phyloP scores from a whole-genome alignment of 2,329 filamentous ascomycete genomes.

The Nothophoma quercina region DNA sequence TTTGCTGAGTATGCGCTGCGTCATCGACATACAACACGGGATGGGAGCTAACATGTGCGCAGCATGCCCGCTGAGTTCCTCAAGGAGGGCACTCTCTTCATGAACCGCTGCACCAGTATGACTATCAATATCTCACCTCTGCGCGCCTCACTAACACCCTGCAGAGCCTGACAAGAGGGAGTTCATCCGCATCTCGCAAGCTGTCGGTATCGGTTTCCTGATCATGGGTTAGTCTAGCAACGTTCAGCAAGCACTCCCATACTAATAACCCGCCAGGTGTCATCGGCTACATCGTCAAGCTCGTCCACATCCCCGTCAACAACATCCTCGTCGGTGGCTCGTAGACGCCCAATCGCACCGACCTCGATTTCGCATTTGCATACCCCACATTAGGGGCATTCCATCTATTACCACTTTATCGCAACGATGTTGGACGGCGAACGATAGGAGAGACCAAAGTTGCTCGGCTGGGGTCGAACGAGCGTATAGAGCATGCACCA shows the following conservation, averaged over 20 bases:
- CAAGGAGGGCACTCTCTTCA: slow-evolving; percentile 59
- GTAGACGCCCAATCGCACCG: slow-evolving; percentile 29
- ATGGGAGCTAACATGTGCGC: slow-evolving; percentile 30
- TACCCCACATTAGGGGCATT: slow-evolving; percentile 14
- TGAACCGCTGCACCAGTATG: slow-evolving; percentile 58
- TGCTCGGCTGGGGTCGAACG: not conserved
- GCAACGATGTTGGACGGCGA: not conserved
- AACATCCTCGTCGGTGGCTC: slow-evolving; percentile 60
- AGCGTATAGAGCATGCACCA: slow-evolving; percentile 9
- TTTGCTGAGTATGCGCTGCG: slow-evolving; percentile 63
- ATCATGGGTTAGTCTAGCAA: slow-evolving; percentile 53
- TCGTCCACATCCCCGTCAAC: slow-evolving; percentile 62
- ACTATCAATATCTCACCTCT: not conserved
- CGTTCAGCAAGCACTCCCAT: not conserved
- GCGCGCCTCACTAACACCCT: slow-evolving; percentile 36
- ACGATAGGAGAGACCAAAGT: not conserved
- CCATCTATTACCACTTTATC: slow-evolving; percentile 25
- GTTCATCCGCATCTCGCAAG: slow-evolving; percentile 57
- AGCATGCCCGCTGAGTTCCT: slow-evolving; percentile 52
- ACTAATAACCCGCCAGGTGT: slow-evolving; percentile 40
- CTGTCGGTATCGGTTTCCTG: slow-evolving; percentile 61
- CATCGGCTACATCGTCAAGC: slow-evolving; percentile 62
- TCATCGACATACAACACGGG: not conserved
- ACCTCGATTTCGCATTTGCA: slow-evolving; percentile 22
- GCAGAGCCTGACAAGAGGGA: slow-evolving; percentile 53